Evolutionary conservation across 73 alveolate genomes (phyloP).

Genomic region (Loxodes magnus): DNA sequence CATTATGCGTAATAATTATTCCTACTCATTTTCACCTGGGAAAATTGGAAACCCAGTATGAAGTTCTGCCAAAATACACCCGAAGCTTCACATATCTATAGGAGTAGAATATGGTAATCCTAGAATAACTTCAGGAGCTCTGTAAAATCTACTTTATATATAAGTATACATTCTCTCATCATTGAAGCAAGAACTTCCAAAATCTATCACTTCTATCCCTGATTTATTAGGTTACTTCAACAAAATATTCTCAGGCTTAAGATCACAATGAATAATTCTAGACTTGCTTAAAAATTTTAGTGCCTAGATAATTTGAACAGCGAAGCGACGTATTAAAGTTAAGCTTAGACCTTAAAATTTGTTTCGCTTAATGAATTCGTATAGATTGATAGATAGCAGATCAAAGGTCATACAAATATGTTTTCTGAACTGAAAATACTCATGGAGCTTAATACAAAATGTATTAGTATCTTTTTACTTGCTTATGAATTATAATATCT

Average conservation of each 20-base stretch:
- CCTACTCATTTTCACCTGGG: conserved; percentile 84
- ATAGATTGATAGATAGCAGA: conserved; percentile 52
- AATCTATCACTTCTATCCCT: conserved; percentile 63
- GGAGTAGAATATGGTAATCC: conserved; percentile 85
- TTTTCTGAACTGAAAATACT: conserved; percentile 41
- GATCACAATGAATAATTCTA: conserved; percentile 70
- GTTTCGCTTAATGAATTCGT: conserved; percentile 50
- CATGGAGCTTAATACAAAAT: too few species aligned
- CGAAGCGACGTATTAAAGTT: conserved; percentile 44
- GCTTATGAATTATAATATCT: conserved; percentile 45
- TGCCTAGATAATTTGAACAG: conserved; percentile 49
- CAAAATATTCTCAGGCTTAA: conserved; percentile 73
- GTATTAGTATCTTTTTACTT: too few species aligned
- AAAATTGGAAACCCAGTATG: conserved; percentile 71
- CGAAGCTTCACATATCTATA: conserved; percentile 96
- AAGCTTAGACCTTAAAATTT: conserved; percentile 53
- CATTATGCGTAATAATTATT: conserved; percentile 59
- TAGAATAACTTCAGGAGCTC: conserved; percentile 94
- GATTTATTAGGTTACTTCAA: conserved; percentile 39
- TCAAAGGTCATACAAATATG: conserved; percentile 72
- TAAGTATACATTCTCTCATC: conserved; percentile 60
- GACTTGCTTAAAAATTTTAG: conserved; percentile 29
- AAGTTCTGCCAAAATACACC: conserved; percentile 82
- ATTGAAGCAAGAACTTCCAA: conserved; percentile 70
- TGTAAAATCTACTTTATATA: conserved; percentile 78